Conservation (phyloP, 225 moss, liverwort and hornwort species). For the Takakia lepidozioides region DNA sequence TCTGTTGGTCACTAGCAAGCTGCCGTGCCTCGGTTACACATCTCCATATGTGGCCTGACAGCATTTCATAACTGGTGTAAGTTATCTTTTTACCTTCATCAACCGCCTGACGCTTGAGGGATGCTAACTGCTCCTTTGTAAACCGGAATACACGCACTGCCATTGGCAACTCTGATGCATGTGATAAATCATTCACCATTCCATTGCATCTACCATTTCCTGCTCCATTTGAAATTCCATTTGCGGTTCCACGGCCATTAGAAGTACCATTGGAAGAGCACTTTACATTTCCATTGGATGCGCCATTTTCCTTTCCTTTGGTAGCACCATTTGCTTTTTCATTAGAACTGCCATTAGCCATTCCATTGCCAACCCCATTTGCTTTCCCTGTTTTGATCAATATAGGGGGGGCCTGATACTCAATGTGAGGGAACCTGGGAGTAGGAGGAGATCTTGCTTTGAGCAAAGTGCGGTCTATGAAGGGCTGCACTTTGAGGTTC, state of each 20-base stretch:
- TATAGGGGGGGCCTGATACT: constrained; percentile 58
- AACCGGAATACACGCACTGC: constrained; percentile 69
- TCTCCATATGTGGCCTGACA: constrained; percentile 91
- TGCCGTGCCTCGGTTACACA: constrained; percentile 56
- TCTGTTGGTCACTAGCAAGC: constrained; percentile 38
- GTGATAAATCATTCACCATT: too few species aligned
- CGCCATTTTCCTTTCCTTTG: too few species aligned
- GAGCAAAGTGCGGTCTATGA: constrained; percentile 65
- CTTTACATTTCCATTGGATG: too few species aligned
- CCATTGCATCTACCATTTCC: too few species aligned
- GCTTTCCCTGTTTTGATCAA: constrained; percentile 11
- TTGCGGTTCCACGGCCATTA: constrained; percentile 5
- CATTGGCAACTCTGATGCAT: constrained; percentile 35
- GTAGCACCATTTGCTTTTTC: too few species aligned
- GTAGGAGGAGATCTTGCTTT: constrained; percentile 54
- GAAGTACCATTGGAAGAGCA: too few species aligned
- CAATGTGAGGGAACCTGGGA: constrained; percentile 59
- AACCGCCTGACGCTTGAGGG: constrained; percentile 52
- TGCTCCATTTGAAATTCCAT: too few species aligned
- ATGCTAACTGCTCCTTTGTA: constrained; percentile 45
- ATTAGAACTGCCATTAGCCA: too few species aligned
- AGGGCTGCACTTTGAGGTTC: constrained; percentile 46
- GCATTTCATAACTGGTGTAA: constrained; percentile 92
- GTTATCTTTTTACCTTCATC: constrained; percentile 32
- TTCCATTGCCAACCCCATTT: neutral